phyloP scores from a whole-genome alignment of 2,329 filamentous ascomycete genomes.

The Aspergillus piperis region DNA sequence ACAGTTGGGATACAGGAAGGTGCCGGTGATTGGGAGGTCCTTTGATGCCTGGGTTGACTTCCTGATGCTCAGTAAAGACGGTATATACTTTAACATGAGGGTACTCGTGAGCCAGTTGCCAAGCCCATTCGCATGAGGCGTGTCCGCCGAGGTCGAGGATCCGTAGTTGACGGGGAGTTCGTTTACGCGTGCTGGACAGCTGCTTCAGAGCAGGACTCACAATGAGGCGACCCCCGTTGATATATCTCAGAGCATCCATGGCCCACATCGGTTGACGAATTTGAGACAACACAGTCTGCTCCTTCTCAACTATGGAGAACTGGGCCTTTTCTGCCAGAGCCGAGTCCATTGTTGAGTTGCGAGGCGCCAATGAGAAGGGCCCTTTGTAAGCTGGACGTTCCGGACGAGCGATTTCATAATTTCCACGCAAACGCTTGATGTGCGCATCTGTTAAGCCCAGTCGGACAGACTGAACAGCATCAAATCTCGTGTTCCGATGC shows the following conservation, averaged over 20 bases:
- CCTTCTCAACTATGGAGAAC: constrained; percentile 62
- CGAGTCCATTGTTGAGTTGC: constrained; percentile 65
- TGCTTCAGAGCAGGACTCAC: constrained; percentile 53
- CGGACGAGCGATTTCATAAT: constrained; percentile 74
- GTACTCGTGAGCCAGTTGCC: constrained; percentile 85
- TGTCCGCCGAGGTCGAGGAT: constrained; percentile 88
- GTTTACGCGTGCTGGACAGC: constrained; percentile 29
- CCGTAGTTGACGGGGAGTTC: constrained; percentile 54
- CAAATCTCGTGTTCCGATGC: constrained; percentile 80
- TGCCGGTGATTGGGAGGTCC: constrained; percentile 87
- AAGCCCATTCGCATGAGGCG: constrained; percentile 88
- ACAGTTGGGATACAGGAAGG: constrained; percentile 74
- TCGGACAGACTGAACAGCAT: constrained; percentile 82
- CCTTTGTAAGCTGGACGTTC: constrained; percentile 71
- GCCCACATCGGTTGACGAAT: constrained; percentile 62
- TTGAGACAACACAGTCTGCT: constrained; percentile 76
- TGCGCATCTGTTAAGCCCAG: constrained; percentile 72
- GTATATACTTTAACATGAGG: constrained; percentile 86
- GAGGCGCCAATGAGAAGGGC: constrained; percentile 69
- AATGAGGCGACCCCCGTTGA: constrained; percentile 63
- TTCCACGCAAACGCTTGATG: constrained; percentile 78
- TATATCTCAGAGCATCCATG: constrained; percentile 60
- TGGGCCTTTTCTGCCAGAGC: constrained; percentile 55
- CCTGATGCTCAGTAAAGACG: constrained; percentile 73
- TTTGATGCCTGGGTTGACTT: constrained; percentile 72